Conservation (phyloP, 2,329 filamentous ascomycete genomes). For the Epichloe gansuensis region DNA sequence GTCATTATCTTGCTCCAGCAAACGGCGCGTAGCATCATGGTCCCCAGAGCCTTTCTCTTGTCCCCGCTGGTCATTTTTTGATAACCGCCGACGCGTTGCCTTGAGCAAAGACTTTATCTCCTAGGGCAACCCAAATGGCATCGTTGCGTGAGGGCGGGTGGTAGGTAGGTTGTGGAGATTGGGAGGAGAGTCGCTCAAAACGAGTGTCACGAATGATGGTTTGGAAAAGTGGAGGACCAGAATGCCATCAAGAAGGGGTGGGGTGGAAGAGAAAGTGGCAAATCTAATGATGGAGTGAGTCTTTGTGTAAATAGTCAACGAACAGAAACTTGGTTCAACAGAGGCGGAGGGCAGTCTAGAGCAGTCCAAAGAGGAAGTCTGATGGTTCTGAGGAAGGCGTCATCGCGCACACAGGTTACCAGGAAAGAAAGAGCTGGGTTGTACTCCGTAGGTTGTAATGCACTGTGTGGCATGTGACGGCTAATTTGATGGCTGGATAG, state of each 20-base stretch:
- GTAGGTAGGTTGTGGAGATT: not conserved
- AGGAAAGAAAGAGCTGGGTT: not conserved
- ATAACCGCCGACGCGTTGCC: not conserved
- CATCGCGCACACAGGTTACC: not conserved
- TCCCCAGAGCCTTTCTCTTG: not conserved
- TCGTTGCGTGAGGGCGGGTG: not conserved
- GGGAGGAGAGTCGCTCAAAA: not conserved
- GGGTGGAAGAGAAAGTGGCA: not conserved
- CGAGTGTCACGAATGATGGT: not conserved
- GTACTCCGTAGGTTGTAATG: no score
- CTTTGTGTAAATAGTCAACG: not conserved
- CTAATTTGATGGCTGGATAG: not conserved
- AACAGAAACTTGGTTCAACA: not conserved
- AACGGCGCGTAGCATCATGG: not conserved
- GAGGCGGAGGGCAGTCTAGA: not conserved
- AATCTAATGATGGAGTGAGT: not conserved
- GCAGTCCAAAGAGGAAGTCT: not conserved
- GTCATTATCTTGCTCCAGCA: not conserved
- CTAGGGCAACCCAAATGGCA: slow-evolving; percentile 1
- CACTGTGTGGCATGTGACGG: not conserved
- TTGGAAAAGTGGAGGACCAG: not conserved
- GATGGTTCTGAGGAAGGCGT: not conserved
- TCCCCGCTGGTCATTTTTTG: not conserved
- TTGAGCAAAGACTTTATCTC: slow-evolving; percentile 1
- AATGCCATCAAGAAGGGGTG: not conserved